Conservation (phyloP, 2,329 filamentous ascomycete genomes). For the Diaporthe citri region DNA sequence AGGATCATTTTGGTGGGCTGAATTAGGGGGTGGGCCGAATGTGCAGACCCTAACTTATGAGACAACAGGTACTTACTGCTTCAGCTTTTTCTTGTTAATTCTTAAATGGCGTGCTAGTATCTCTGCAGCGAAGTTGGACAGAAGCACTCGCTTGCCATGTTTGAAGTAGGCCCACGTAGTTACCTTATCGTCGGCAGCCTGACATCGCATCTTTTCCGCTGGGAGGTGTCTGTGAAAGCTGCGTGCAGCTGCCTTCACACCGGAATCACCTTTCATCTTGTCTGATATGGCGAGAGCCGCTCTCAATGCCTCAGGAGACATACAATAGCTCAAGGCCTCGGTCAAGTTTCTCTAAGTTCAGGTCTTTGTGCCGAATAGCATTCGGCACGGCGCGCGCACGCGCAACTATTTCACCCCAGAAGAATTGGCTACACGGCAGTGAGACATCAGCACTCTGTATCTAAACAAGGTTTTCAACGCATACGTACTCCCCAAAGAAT, state of each 20-base stretch:
- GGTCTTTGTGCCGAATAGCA: not conserved
- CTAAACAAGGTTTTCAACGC: too few species aligned
- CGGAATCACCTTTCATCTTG: constrained; percentile 1
- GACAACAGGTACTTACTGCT: not conserved
- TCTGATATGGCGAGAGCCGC: not conserved
- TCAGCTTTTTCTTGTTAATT: not conserved
- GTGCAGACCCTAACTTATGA: too few species aligned
- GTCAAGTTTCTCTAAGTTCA: not conserved
- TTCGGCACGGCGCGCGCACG: not conserved
- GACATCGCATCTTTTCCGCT: not conserved
- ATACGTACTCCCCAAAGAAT: not conserved
- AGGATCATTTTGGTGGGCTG: too few species aligned
- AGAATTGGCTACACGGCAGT: not conserved
- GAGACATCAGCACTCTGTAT: not conserved
- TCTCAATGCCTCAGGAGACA: not conserved
- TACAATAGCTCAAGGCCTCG: not conserved
- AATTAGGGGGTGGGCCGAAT: too few species aligned
- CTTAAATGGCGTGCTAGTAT: not conserved
- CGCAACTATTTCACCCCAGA: constrained; percentile 10
- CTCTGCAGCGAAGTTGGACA: not conserved
- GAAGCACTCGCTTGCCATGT: not conserved
- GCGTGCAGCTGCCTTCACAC: not conserved
- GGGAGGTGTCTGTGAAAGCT: constrained; percentile 11
- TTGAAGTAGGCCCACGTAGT: not conserved
- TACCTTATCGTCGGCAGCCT: not conserved